Base-by-base conservation (phyloP, 306 rosid genomes). In the Quercus aquifolioides region DNA sequence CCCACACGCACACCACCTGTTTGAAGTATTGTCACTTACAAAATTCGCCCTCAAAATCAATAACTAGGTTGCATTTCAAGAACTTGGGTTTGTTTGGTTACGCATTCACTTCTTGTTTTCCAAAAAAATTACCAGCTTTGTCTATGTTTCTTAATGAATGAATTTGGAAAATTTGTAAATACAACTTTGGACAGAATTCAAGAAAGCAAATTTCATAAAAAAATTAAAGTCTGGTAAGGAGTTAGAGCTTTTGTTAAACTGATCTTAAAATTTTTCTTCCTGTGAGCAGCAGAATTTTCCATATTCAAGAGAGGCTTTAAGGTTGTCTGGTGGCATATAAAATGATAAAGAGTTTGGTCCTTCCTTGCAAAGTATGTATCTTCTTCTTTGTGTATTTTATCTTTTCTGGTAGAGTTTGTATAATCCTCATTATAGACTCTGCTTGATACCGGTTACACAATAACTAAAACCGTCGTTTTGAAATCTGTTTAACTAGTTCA, bases 291-390 rank as follows among this genome's bases (percentile, higher is more conserved):
- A 30, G 12, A 20, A 51, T 63, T 63, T 18, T 15, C 30, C 2
- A 18, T 19, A 43, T 58, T 75, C 18, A 55, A 49, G 74, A 56
- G 46, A 26, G 38, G 21, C 74, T 74, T 80, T 80, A 41, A 59
- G 74, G 75, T 51, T 13, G 25, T 2, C 6, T 60, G 19, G 73
- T 74, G 58, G 49, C 57, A 3, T 21, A 33, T 21, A 73, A 63
- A 71, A 85, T 84, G 91, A 79, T 85, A 25, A 76, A 86, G 81
- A 79, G 73, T 74, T 60, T 60, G 64, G 81, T 64, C 30, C 87
- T 77, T 76, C 85, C 89, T 25, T 83, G 76, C 80, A 84, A 88
- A 77, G 91, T 88, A 80, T 52, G 69, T 71, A 19, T 51, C n/a
- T 17, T 23, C 72, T 6, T 69, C 67, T 20, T 1, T 15, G 23